Base-by-base conservation (phyloP, 768 basidiomycete genomes). In the Phylloporus sp. region DNA sequence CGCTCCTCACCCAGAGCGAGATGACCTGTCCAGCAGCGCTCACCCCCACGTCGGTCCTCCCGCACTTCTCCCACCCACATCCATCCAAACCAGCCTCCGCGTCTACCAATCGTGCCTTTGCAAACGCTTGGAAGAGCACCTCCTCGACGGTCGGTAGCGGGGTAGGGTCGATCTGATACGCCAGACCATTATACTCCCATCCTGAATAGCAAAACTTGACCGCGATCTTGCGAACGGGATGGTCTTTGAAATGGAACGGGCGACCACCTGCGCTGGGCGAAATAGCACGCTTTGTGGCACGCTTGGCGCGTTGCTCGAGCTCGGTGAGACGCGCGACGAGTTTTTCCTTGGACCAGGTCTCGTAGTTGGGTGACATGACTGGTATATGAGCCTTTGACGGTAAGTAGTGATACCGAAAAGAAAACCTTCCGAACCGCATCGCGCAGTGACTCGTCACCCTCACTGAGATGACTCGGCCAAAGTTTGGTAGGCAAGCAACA, bases 11-110 rank as follows among this genome's bases (percentile, higher is more conserved):
- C 86, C 90, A 93, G 8, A 99, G 73, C 40, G 87, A 90, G 40
- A 97, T 75, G 20, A 98, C 93, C 64, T 98, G 95, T 4, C 91
- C 93, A 8, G 86, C 88, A 31, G 86, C 90, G 62, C 92, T 95
- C 48, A 99, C 96, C 0, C 95, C 94, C 17, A 85, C 77, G 73
- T 99, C 96, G 22, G 96, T 98, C 59, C 96, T 70, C 11, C 96
- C 95, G 65, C 96, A 97, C 54, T 80, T 77, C 61, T 88, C 83
- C 82, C 90, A 98, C 28, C 80, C 88, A 60, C 91, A 93, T 0
- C 89, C 94, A 14, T 93, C 86, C 45, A 86, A 71, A 5, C 90
- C 90, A 5, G 69, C 76, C 4, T 74, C 78, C 1, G 74, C 74
- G 59, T 95, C 89, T 10, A 98, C 78, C 35, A 99, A 71, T 39